These are phyloP conservation scores for Acacia crassicarpa DNA, from an alignment of 306 rosid genomes.

Conservation along the genomic window DNA sequence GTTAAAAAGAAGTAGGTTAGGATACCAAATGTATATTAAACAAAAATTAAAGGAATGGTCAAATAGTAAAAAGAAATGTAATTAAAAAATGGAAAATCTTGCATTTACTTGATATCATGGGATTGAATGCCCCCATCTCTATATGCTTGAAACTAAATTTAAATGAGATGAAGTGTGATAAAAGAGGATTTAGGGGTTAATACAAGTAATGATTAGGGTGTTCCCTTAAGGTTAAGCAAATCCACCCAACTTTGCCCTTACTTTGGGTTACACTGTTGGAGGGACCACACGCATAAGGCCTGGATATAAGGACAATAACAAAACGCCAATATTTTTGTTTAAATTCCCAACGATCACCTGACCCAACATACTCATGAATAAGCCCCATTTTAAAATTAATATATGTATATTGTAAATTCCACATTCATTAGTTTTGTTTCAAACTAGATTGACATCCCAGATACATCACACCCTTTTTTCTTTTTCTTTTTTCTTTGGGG, in stretches of 20 bases:
- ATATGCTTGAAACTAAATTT: not conserved
- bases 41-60: too few species aligned
- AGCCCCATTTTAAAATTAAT: not conserved
- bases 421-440: too few species aligned
- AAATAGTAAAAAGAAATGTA: too few species aligned
- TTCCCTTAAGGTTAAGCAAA: slow-evolving; percentile 33
- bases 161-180: not conserved
- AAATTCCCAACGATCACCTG: not conserved
- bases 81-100: too few species aligned
- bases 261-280: slow-evolving; percentile 6
- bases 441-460: too few species aligned
- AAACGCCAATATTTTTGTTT: slow-evolving; percentile 8
- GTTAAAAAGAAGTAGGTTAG: too few species aligned
- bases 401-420: too few species aligned
- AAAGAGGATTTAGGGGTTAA: not conserved
- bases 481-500: too few species aligned
- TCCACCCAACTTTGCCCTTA: not conserved
- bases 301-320: not conserved
- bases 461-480: too few species aligned
- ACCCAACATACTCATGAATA: not conserved
- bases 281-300: slow-evolving; percentile 6
- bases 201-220: not conserved
- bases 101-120: too few species aligned
- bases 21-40: too few species aligned
- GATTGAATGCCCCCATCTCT: not conserved